Evolutionary conservation across 805 yeast genomes (phyloP).

Genomic region (Cyberlindnera sargentensis): DNA sequence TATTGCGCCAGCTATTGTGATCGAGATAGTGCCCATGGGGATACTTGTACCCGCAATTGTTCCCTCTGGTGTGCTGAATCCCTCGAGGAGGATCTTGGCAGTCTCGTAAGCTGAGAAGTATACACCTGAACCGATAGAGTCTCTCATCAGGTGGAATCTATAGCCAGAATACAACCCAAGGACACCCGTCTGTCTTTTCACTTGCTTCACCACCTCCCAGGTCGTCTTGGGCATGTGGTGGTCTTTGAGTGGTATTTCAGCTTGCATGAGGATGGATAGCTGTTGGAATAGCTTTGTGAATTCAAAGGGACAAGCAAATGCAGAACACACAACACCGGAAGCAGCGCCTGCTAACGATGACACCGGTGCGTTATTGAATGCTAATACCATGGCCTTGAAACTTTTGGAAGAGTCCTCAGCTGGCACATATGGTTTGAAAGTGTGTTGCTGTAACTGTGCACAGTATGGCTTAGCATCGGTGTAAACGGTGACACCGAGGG

Average conservation of each 20-base stretch:
- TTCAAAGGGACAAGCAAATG: conserved; percentile 79
- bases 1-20: conserved; percentile 69
- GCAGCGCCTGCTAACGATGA: conserved; percentile 50
- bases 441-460: conserved; percentile 14
- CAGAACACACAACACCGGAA: conserved; percentile 58
- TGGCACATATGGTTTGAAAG: conserved; percentile 12
- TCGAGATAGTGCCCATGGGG: conserved; percentile 33
- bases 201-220: conserved; percentile 41
- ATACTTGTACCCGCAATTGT: conserved; percentile 26
- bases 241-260: conserved; percentile 24
- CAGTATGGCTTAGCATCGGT: conserved; percentile 43
- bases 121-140: conserved; percentile 61
- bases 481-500: conserved; percentile 60
- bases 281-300: conserved; percentile 78
- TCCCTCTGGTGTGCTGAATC: conserved; percentile 21
- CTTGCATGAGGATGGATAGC: conserved; percentile 39
- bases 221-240: conserved; percentile 30
- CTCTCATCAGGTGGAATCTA: conserved; percentile 60
- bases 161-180: conserved; percentile 68
- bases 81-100: conserved; percentile 43
- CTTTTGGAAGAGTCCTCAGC: conserved; percentile 6
- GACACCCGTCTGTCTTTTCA: conserved; percentile 53
- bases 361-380: conserved; percentile 37
- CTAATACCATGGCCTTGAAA: conserved; percentile 10
- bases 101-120: conserved; percentile 75